Evolutionary conservation across 2,329 filamentous ascomycete genomes (phyloP).

Genomic region (Emydomyces testavorans): DNA sequence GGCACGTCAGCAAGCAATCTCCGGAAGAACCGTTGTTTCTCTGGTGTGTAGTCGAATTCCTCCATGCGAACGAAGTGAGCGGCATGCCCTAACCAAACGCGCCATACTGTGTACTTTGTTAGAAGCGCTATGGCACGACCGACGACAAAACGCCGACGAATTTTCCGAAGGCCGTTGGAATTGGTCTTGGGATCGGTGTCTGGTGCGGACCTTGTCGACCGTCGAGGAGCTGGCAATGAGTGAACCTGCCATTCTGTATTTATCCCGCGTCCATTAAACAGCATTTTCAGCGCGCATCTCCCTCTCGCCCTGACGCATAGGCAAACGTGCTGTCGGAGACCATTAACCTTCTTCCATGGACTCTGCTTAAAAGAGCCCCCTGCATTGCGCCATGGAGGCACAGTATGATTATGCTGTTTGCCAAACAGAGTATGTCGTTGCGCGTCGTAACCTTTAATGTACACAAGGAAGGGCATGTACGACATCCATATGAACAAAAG

Average conservation of each 20-base stretch:
- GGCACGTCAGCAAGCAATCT: not conserved
- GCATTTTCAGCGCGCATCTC: constrained; percentile 8
- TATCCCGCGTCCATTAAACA: constrained; percentile 12
- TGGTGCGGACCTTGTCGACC: not conserved
- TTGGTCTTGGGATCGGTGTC: too few species aligned
- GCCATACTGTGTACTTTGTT: not conserved
- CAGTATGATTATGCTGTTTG: not conserved
- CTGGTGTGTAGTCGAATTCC: constrained; percentile 5
- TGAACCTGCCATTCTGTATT: constrained; percentile 8
- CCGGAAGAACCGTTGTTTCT: constrained; percentile 7
- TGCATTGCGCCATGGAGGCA: not conserved
- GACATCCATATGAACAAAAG: constrained; percentile 2
- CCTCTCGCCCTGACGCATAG: not conserved
- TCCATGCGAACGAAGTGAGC: not conserved
- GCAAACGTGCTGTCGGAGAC: not conserved
- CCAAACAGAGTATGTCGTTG: not conserved
- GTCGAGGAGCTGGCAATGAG: not conserved
- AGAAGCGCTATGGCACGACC: not conserved
- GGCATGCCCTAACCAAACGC: not conserved
- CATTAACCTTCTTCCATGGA: not conserved
- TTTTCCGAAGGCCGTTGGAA: too few species aligned
- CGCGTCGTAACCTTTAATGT: constrained; percentile 5
- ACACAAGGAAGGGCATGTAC: constrained; percentile 12
- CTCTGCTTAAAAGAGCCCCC: not conserved
- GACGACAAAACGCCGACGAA: not conserved